phyloP scores from a whole-genome alignment of 2,329 filamentous ascomycete genomes.

The Coleophoma eucalyptorum region DNA sequence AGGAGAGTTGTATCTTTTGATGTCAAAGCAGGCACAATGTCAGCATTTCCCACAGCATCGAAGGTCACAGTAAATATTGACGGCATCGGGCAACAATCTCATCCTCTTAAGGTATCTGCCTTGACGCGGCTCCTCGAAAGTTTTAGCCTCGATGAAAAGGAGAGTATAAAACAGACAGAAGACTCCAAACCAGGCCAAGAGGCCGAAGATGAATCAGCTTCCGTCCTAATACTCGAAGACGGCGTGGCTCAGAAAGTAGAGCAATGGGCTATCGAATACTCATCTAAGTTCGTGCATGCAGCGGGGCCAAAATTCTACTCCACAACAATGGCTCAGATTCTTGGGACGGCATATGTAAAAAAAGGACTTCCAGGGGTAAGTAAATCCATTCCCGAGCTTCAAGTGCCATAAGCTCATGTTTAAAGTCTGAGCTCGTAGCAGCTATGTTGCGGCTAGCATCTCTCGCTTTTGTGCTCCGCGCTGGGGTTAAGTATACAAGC shows the following conservation, averaged over 20 bases:
- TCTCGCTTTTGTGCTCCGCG: conserved; percentile 18
- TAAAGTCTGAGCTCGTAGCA: conserved; percentile 14
- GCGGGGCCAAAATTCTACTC: conserved; percentile 15
- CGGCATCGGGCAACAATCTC: conserved; percentile 15
- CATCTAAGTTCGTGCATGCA: conserved; percentile 18
- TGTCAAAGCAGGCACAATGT: conserved; percentile 2
- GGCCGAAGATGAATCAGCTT: not conserved
- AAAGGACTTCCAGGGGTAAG: conserved; percentile 17
- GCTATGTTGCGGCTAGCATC: conserved; percentile 17
- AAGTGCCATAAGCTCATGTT: not conserved
- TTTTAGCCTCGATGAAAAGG: conserved; percentile 8
- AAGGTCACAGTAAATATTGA: conserved; percentile 14
- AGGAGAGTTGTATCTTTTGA: conserved; percentile 15
- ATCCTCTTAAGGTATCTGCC: conserved; percentile 11
- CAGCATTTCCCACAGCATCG: not conserved
- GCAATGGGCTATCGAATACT: conserved; percentile 21
- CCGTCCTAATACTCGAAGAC: conserved; percentile 13
- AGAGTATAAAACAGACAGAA: conserved; percentile 5
- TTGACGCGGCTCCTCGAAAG: conserved; percentile 4
- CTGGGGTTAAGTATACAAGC: conserved; percentile 13
- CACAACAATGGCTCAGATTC: conserved; percentile 16
- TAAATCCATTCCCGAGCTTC: not conserved
- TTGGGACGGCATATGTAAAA: conserved; percentile 19
- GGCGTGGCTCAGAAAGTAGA: conserved; percentile 11
- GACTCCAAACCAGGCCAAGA: not conserved